Evolutionary conservation across 2,329 filamentous ascomycete genomes (phyloP), one percentile per base, ranked within the genome.

Genomic region (Fusarium nelsonii): DNA sequence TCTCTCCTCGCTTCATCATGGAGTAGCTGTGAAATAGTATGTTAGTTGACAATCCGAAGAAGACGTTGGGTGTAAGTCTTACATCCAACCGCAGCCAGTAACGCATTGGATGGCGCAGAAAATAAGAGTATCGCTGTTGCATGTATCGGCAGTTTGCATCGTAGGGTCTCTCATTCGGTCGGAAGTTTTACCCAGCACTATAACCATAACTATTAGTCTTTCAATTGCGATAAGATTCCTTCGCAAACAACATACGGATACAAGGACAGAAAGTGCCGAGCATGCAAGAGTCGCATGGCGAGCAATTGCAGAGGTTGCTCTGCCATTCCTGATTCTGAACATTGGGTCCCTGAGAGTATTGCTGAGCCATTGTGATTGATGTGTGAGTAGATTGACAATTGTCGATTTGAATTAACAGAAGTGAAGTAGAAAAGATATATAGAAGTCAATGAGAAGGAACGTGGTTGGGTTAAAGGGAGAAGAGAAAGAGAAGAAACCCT

Each of bases 1-100:
- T 84, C 70, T 87, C 82, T 58, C 74, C 74, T 49, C 87, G 85
- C 76, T 87, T 86, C 65, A 86, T 77, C 80, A 85, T 84, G 66
- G 83, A 79, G 70, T 80, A 82, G 68, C 81, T 82, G 60, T 26
- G 11, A 45, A 23, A 33, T 40, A 14, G 34, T 4, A 32, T 20
- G 26, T 70, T 41, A 70, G 54, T 56, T 53, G 26, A 41, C 30
- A n/a, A 1, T 30, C 39, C 16, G n/a, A 44, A 54, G 4, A 15
- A 26, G 32, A 10, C 36, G 6, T 23, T 43, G 15, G 10, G 12
- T 11, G 11, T n/a, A 33, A n/a, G 26, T 70, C 79, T 68, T 75
- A 82, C 77, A 84, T 75, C 77, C 81, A 84, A 51, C 81, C 82
- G 60, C 78, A 82, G 44, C 82, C 78, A 10, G 80, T 82, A 43